Conservation (phyloP, 805 yeast species). For the Yamadazyma scolyti region DNA sequence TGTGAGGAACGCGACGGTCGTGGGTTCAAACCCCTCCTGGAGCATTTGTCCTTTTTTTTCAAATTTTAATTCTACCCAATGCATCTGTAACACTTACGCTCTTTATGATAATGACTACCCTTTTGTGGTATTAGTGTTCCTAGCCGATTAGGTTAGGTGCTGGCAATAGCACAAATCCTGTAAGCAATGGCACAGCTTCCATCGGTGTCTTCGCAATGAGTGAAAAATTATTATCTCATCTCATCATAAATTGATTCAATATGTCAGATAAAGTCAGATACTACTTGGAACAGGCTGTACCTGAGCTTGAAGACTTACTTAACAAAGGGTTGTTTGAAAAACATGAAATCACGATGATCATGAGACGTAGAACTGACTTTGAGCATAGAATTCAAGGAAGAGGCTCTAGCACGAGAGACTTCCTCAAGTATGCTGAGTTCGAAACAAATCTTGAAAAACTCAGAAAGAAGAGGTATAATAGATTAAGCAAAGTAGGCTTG, state of each 20-base stretch:
- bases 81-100: too few species aligned
- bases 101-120: too few species aligned
- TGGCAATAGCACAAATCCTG: too few species aligned
- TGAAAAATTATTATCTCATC: constrained; percentile 14
- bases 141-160: too few species aligned
- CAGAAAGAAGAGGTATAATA: constrained; percentile 62
- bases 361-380: constrained; percentile 92
- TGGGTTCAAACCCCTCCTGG: constrained; percentile 54
- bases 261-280: constrained; percentile 49
- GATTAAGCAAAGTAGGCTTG: constrained; percentile 55
- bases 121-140: too few species aligned
- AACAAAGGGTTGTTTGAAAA: constrained; percentile 78
- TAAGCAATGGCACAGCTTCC: too few species aligned
- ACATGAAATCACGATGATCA: constrained; percentile 75
- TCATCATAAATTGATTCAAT: constrained; percentile 2
- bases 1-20: constrained; percentile 56
- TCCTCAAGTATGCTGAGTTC: constrained; percentile 70
- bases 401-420: constrained; percentile 76
- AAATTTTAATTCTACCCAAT: too few species aligned
- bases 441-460: constrained; percentile 77
- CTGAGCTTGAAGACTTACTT: constrained; percentile 86
- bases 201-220: constrained; percentile 1
- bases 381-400: constrained; percentile 87
- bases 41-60: constrained; percentile 40
- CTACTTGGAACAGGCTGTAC: constrained; percentile 68